Percentiles rank a stretch among this genome's conserved stretches.
These are phyloP conservation scores for Solanum sitiens DNA, from an alignment of 257 asterid species.

Conservation along the genomic window DNA sequence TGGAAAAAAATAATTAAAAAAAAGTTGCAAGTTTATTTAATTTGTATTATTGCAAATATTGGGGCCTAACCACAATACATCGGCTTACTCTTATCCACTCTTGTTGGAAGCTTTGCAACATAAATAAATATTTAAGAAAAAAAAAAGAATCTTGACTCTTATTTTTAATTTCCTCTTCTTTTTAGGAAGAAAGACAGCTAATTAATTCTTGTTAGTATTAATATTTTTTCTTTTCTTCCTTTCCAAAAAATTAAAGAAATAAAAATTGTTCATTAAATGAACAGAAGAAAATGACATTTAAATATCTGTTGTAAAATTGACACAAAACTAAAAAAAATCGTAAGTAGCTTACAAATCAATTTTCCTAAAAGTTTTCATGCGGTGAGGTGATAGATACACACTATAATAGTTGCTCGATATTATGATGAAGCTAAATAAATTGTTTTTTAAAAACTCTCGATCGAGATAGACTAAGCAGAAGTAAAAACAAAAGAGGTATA, in stretches of 20 bases:
- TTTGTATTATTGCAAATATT: neutral
- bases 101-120: conserved; percentile 9
- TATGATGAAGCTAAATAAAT: rapidly evolving
- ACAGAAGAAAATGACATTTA: neutral
- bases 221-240: neutral
- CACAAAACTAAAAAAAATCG: neutral
- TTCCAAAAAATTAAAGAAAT: neutral
- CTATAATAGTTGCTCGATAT: neutral
- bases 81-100: conserved; percentile 24
- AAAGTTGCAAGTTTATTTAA: neutral
- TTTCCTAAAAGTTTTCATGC: neutral
- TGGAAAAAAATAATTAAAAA: neutral
- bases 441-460: rapidly evolving
- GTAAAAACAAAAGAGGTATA: neutral
- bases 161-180: neutral
- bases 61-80: conserved; percentile 12
- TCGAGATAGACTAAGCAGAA: neutral
- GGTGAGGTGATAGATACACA: neutral
- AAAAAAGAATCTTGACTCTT: neutral
- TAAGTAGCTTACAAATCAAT: neutral
- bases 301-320: neutral
- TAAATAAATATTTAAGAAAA: neutral
- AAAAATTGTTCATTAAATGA: neutral
- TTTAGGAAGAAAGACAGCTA: neutral
- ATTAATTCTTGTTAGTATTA: neutral